These are phyloP conservation scores for Pleurotus sapidus DNA, from an alignment of 768 basidiomycete genomes.

Conservation along the genomic window DNA sequence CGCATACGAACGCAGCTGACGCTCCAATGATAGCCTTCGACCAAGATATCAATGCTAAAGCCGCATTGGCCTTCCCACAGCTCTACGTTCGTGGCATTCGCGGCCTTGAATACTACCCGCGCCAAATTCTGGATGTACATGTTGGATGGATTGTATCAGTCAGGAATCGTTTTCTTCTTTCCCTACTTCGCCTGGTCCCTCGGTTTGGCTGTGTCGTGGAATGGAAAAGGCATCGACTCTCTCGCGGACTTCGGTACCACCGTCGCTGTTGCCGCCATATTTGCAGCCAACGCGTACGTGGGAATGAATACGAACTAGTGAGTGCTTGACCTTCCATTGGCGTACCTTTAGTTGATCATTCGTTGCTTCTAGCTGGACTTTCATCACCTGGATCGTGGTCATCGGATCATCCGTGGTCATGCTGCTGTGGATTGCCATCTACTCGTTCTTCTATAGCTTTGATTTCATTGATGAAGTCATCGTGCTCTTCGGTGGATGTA, in stretches of 20 bases:
- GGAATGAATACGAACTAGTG: conserved; percentile 89
- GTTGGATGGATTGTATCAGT: conserved; percentile 93
- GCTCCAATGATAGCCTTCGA: conserved; percentile 66
- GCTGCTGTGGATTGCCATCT: conserved; percentile 85
- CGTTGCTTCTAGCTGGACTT: conserved; percentile 60
- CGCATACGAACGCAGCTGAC: conserved; percentile 2
- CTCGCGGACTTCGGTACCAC: conserved; percentile 91
- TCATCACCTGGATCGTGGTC: conserved; percentile 81
- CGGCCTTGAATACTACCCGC: conserved; percentile 90
- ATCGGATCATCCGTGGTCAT: conserved; percentile 79
- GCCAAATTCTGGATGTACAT: conserved; percentile 94
- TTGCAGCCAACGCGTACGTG: conserved; percentile 87
- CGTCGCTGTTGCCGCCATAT: conserved; percentile 81
- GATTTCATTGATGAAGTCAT: conserved; percentile 73
- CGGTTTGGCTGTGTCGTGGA: conserved; percentile 67
- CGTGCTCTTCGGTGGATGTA: conserved; percentile 72
- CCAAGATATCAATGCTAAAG: conserved; percentile 90
- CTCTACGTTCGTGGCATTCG: conserved; percentile 95
- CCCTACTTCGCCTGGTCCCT: conserved; percentile 75
- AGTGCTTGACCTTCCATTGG: conserved; percentile 30
- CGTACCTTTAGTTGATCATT: conserved; percentile 7
- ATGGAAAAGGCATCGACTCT: conserved; percentile 75
- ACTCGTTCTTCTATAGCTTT: conserved; percentile 73
- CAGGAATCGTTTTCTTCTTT: conserved; percentile 81
- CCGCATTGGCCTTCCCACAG: conserved; percentile 89